These are phyloP conservation scores for Solanum stenotomum DNA, from an alignment of 257 asterid genomes.

Conservation along the genomic window DNA sequence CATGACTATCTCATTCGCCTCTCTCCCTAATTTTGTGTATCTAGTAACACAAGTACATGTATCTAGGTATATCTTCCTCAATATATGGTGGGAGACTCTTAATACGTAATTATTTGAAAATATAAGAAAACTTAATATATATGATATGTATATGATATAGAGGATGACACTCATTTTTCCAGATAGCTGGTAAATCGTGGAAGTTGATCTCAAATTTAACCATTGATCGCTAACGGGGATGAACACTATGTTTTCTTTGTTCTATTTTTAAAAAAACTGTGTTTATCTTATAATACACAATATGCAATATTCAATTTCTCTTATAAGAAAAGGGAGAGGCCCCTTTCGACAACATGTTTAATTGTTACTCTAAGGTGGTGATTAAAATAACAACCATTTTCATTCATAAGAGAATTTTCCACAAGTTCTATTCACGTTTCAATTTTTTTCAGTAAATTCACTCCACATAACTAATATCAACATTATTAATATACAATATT, in stretches of 20 bases:
- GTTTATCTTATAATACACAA: too few relatives aligned
- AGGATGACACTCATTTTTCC: too few relatives aligned
- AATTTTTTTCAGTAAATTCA: not conserved
- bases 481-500: too few relatives aligned
- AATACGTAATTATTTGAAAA: too few relatives aligned
- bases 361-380: not conserved
- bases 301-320: not conserved
- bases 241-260: not conserved
- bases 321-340: not conserved
- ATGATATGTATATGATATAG: too few relatives aligned
- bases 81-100: too few relatives aligned
- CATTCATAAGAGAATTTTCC: not conserved
- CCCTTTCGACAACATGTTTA: not conserved
- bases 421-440: not conserved
- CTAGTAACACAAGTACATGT: not conserved
- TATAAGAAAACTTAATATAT: too few relatives aligned
- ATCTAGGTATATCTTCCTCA: too few relatives aligned
- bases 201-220: too few relatives aligned
- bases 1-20: not conserved
- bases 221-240: not conserved
- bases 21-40: not conserved
- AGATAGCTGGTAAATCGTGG: too few relatives aligned
- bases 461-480: not conserved
- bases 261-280: too few relatives aligned
- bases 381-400: not conserved